These are phyloP conservation scores for Magnaporthiopsis rhizophila DNA, from an alignment of 2,329 filamentous ascomycete genomes.

Conservation along the genomic window DNA sequence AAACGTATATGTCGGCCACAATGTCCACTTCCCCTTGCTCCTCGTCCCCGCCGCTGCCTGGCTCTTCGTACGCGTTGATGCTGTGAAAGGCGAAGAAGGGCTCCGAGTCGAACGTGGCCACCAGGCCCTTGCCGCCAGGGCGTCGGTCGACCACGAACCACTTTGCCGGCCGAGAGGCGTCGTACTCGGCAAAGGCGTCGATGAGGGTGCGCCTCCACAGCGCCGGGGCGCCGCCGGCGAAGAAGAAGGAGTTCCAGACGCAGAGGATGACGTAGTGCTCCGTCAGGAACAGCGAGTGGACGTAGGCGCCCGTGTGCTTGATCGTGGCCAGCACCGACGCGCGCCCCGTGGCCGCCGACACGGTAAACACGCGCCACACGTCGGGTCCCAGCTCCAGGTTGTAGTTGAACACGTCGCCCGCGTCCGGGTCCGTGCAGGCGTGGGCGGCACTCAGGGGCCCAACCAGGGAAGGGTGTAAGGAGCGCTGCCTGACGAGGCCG, in stretches of 20 bases:
- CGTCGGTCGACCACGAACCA: constrained; percentile 51
- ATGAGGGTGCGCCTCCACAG: constrained; percentile 7
- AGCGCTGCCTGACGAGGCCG: constrained; percentile 5
- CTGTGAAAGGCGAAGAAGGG: constrained; percentile 52
- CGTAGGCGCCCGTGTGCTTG: constrained; percentile 30
- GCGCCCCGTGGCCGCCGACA: constrained; percentile 52
- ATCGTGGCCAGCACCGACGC: constrained; percentile 67
- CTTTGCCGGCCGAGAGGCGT: constrained; percentile 35
- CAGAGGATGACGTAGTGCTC: constrained; percentile 48
- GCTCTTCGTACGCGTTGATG: constrained; percentile 48
- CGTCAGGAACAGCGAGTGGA: constrained; percentile 30
- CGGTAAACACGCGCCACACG: constrained; percentile 63
- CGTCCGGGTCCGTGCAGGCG: constrained; percentile 12
- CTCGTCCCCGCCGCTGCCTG: constrained; percentile 12
- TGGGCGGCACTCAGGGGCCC: constrained; percentile 9
- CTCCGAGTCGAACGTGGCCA: constrained; percentile 42
- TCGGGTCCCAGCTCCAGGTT: constrained; percentile 15
- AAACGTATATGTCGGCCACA: constrained; percentile 40
- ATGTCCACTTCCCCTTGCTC: constrained; percentile 26
- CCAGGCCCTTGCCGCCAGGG: constrained; percentile 32
- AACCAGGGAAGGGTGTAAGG: constrained; percentile 4
- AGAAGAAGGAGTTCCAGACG: constrained; percentile 46
- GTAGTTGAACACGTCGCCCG: constrained; percentile 24
- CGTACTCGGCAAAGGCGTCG: constrained; percentile 14
- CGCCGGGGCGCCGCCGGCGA: constrained; percentile 16